Conservation (phyloP, 192 early-diverging fungal genomes). For the Umbelopsis sp. region DNA sequence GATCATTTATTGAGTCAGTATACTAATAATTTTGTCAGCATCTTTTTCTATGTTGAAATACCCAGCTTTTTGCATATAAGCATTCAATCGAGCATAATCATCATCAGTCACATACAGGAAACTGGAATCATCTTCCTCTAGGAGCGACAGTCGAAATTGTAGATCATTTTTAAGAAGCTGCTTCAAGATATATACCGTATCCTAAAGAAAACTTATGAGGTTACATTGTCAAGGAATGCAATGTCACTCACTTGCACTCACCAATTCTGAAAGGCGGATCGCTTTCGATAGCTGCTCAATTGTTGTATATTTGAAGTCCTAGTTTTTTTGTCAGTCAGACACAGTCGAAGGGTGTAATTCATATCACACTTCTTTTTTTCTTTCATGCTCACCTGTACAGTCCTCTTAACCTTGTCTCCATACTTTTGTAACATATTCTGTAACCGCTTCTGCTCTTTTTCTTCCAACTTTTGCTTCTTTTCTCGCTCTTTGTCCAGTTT, state of each 20-base stretch:
- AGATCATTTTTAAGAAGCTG: not conserved
- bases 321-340: not conserved
- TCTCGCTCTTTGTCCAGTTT: slow-evolving; percentile 5
- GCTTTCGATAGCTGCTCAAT: slow-evolving; percentile 15
- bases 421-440: slow-evolving; percentile 22
- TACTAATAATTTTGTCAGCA: not conserved
- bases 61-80: slow-evolving; percentile 5
- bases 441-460: slow-evolving; percentile 21
- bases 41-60: slow-evolving; percentile 15
- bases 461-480: slow-evolving; percentile 12
- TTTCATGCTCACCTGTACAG: not conserved
- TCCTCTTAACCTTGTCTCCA: not conserved
- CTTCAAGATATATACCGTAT: slow-evolving; percentile 18
- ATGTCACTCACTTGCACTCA: not conserved
- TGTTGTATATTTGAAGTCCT: slow-evolving; percentile 10
- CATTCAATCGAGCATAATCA: slow-evolving; percentile 11
- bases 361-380: not conserved
- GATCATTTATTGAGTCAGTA: not conserved
- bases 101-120: slow-evolving; percentile 23
- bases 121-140: not conserved
- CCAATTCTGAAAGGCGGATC: not conserved
- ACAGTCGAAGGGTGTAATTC: not conserved
- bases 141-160: slow-evolving; percentile 16
- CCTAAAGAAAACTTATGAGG: not conserved
- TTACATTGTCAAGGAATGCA: not conserved